These are phyloP conservation scores for Lippia alba DNA, from an alignment of 305 asterid genomes.

Conservation along the genomic window DNA sequence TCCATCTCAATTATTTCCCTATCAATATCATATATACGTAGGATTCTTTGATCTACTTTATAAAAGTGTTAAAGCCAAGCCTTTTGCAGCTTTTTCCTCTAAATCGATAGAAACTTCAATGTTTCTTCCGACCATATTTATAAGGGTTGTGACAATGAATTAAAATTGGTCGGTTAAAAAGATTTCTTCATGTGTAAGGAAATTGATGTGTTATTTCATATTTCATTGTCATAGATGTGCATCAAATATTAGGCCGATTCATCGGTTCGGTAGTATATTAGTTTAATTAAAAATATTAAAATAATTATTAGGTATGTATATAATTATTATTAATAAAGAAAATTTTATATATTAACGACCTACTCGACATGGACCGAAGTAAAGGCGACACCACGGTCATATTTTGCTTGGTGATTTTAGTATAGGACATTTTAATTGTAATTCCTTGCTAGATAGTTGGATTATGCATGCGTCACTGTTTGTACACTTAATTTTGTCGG, in stretches of 20 bases:
- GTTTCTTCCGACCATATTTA: neutral
- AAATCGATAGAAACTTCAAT: conserved; percentile 18
- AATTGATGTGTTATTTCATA: neutral
- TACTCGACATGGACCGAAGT: too few species aligned
- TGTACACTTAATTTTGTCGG: too few species aligned
- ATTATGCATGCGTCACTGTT: too few species aligned
- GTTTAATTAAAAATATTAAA: neutral
- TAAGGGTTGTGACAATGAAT: neutral
- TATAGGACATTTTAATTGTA: too few species aligned
- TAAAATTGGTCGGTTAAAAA: neutral
- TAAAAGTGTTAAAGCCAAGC: conserved; percentile 29
- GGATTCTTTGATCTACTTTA: conserved; percentile 34
- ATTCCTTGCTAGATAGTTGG: too few species aligned
- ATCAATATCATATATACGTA: neutral
- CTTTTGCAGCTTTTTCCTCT: neutral
- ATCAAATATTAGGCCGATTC: neutral
- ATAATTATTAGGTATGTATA: neutral
- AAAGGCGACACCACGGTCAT: too few species aligned
- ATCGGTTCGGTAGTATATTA: too few species aligned
- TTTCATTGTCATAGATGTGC: neutral
- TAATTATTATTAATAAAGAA: too few species aligned
- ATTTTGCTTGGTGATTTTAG: too few species aligned
- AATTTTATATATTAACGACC: too few species aligned
- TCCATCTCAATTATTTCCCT: neutral
- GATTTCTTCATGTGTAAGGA: conserved; percentile 33